phyloP scores from a whole-genome alignment of 306 rosid species.

The Quillaja saponaria region DNA sequence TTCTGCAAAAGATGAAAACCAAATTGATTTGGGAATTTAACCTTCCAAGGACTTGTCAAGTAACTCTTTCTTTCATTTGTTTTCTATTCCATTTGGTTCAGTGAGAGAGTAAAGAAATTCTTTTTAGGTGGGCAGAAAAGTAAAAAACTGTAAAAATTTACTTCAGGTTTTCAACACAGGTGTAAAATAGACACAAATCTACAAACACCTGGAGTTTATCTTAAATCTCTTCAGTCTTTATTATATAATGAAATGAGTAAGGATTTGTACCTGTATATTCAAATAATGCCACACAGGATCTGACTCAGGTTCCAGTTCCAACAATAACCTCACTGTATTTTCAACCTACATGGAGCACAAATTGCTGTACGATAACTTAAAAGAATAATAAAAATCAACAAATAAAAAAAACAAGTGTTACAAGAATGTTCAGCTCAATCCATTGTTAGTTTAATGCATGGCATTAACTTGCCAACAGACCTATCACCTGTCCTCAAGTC shows the following conservation, averaged over 20 bases:
- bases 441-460: constrained; percentile 23
- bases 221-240: too few relatives aligned
- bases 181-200: too few relatives aligned
- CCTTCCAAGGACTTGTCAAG: constrained; percentile 15
- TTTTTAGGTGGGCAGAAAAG: background rate
- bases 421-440: constrained; percentile 2
- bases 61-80: background rate
- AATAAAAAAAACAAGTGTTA: background rate
- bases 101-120: background rate
- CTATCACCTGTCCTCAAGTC: constrained; percentile 8
- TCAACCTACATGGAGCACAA: constrained; percentile 69
- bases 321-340: constrained; percentile 81
- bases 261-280: constrained; percentile 78
- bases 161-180: constrained; percentile 18
- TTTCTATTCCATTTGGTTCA: background rate
- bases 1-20: constrained; percentile 61
- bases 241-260: too few relatives aligned
- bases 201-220: too few relatives aligned
- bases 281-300: constrained; percentile 98
- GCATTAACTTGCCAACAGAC: background rate
- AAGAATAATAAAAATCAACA: background rate
- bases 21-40: constrained; percentile 30
- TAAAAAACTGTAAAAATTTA: constrained; percentile 1
- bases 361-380: constrained; percentile 18
- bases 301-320: constrained; percentile 94